These are phyloP conservation scores for Coemansia pectinata DNA, from an alignment of 192 early-diverging fungal genomes.

Conservation along the genomic window DNA sequence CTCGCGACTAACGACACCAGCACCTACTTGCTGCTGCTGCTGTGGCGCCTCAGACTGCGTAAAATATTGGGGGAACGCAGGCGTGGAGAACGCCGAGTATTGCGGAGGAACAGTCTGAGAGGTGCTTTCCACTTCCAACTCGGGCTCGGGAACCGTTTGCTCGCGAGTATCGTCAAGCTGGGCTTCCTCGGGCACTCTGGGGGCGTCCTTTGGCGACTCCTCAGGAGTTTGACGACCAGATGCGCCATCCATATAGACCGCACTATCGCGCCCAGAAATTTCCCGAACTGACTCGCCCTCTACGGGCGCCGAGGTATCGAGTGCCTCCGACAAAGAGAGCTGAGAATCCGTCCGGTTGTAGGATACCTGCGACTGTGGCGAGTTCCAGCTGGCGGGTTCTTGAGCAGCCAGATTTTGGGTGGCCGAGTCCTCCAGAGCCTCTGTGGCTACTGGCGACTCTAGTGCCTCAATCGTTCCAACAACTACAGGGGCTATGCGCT, in stretches of 20 bases:
- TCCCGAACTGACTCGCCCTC: constrained; percentile 2
- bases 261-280: constrained; percentile 43
- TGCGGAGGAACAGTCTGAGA: constrained; percentile 4
- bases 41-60: constrained; percentile 25
- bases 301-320: constrained; percentile 1
- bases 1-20: constrained; percentile 21
- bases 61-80: constrained; percentile 51
- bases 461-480: constrained; percentile 37
- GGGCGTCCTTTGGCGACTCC: not conserved
- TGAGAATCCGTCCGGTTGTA: constrained; percentile 46
- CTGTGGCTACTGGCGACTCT: not conserved
- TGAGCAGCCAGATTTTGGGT: not conserved
- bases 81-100: constrained; percentile 38
- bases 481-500: constrained; percentile 36
- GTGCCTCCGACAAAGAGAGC: constrained; percentile 13
- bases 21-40: constrained; percentile 17
- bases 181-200: constrained; percentile 9
- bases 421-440: constrained; percentile 6
- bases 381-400: constrained; percentile 14
- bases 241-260: constrained; percentile 38
- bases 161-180: not conserved
- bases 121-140: not conserved
- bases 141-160: not conserved
- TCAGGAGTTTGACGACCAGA: not conserved
- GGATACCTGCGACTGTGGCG: constrained; percentile 42